Evolutionary conservation across 1,284 basidiomycete genomes (phyloP).

Genomic region (Psilocybe mexicana): DNA sequence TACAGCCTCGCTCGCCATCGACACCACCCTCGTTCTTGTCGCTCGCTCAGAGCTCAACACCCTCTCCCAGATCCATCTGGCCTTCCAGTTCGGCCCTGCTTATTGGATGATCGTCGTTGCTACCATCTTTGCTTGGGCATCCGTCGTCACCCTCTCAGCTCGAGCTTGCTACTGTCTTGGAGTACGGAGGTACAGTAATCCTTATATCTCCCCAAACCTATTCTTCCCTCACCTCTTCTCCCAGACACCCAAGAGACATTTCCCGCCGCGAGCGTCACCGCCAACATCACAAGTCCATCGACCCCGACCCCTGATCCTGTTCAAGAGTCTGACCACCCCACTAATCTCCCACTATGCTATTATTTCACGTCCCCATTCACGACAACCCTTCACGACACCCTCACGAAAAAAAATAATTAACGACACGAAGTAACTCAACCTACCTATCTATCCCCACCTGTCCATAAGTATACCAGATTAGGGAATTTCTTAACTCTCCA

Average conservation of each 20-base stretch:
- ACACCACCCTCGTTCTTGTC: constrained; percentile 58
- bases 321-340: background rate
- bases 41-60: constrained; percentile 43
- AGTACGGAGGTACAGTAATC: constrained; percentile 26
- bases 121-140: constrained; percentile 56
- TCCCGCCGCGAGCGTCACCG: background rate
- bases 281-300: background rate
- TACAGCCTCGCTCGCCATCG: constrained; percentile 56
- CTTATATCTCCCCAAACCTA: background rate
- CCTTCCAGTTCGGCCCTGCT: constrained; percentile 60
- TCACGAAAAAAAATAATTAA: background rate
- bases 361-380: background rate
- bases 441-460: background rate
- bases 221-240: background rate
- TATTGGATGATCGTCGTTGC: constrained; percentile 69
- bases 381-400: background rate
- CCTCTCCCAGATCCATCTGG: constrained; percentile 36
- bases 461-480: background rate
- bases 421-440: background rate
- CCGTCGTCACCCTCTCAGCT: constrained; percentile 58
- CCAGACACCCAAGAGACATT: constrained; percentile 6
- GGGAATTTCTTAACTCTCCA: background rate
- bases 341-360: background rate
- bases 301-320: background rate
- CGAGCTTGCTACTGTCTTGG: constrained; percentile 72